Conservation (phyloP, 768 basidiomycete genomes). For the Boletus barrowsii region DNA sequence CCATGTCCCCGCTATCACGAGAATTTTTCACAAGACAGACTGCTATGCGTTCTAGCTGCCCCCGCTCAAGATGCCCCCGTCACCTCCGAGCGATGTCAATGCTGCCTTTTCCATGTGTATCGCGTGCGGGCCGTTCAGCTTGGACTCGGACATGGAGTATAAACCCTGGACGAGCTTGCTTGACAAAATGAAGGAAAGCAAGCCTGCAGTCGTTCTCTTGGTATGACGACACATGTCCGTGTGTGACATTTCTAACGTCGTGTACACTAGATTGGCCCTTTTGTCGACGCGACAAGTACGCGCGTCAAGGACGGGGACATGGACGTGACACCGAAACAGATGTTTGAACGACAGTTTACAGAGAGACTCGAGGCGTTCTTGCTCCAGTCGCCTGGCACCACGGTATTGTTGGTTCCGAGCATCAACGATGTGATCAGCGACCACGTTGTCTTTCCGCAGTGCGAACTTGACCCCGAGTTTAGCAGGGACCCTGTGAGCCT, state of each 20-base stretch:
- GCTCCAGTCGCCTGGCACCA: constrained; percentile 60
- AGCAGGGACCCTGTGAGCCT: constrained; percentile 51
- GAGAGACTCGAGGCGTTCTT: constrained; percentile 56
- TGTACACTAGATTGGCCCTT: constrained; percentile 76
- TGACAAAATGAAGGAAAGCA: constrained; percentile 53
- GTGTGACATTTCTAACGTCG: neutral
- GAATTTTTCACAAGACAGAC: neutral
- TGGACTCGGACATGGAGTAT: constrained; percentile 73
- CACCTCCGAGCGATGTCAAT: constrained; percentile 33
- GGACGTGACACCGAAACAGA: constrained; percentile 55
- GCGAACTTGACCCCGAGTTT: constrained; percentile 47
- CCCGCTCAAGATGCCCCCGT: constrained; percentile 47
- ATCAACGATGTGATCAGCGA: constrained; percentile 75
- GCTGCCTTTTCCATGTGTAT: constrained; percentile 61
- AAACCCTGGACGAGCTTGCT: constrained; percentile 66
- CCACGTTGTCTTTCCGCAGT: constrained; percentile 86
- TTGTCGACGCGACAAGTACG: constrained; percentile 77
- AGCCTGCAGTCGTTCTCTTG: constrained; percentile 76
- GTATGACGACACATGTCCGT: constrained; percentile 39
- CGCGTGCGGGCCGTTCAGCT: constrained; percentile 85
- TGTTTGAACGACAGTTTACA: constrained; percentile 68
- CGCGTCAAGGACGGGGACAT: constrained; percentile 72
- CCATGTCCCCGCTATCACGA: neutral
- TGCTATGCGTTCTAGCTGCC: constrained; percentile 50
- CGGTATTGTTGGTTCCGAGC: constrained; percentile 78